Conservation (phyloP, 768 basidiomycete genomes). For the Tricholoma flavovirens region DNA sequence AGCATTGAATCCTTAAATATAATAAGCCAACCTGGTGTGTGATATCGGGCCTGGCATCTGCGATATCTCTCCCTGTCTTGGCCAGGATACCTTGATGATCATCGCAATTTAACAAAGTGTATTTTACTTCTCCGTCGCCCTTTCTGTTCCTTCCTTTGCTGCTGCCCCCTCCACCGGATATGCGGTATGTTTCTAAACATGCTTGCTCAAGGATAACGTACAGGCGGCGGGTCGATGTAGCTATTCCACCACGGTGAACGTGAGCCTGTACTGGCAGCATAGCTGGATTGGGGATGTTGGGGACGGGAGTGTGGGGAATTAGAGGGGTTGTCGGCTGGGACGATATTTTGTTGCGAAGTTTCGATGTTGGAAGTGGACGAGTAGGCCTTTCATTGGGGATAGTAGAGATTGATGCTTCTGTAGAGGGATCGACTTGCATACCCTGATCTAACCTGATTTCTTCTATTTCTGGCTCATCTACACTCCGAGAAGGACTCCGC, state of each 20-base stretch:
- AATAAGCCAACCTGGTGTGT: slow-evolving; percentile 79
- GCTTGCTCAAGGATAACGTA: slow-evolving; percentile 93
- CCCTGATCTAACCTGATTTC: slow-evolving; percentile 12
- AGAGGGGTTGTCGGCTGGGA: slow-evolving; percentile 13
- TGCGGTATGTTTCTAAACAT: slow-evolving; percentile 91
- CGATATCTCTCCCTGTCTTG: slow-evolving; percentile 96
- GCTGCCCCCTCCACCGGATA: slow-evolving; percentile 58
- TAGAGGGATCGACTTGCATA: slow-evolving; percentile 27
- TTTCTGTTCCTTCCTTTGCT: slow-evolving; percentile 50
- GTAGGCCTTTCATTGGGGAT: slow-evolving; percentile 47
- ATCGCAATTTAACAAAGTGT: slow-evolving; percentile 95
- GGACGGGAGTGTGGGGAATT: slow-evolving; percentile 40
- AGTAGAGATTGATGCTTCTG: slow-evolving; percentile 14
- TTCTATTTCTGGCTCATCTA: slow-evolving; percentile 26
- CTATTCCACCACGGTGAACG: slow-evolving; percentile 53
- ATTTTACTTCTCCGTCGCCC: slow-evolving; percentile 81
- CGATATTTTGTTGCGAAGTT: slow-evolving; percentile 44
- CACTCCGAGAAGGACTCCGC: slow-evolving; percentile 34
- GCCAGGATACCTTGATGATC: slow-evolving; percentile 98
- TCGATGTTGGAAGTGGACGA: slow-evolving; percentile 53
- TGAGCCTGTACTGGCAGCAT: slow-evolving; percentile 83
- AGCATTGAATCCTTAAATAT: slow-evolving; percentile 6
- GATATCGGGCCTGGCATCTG: slow-evolving; percentile 98
- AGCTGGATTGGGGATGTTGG: slow-evolving; percentile 57
- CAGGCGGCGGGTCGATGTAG: slow-evolving; percentile 56